Evolutionary conservation across 306 rosid species (phyloP).

Genomic region (Cajanus cajan): DNA sequence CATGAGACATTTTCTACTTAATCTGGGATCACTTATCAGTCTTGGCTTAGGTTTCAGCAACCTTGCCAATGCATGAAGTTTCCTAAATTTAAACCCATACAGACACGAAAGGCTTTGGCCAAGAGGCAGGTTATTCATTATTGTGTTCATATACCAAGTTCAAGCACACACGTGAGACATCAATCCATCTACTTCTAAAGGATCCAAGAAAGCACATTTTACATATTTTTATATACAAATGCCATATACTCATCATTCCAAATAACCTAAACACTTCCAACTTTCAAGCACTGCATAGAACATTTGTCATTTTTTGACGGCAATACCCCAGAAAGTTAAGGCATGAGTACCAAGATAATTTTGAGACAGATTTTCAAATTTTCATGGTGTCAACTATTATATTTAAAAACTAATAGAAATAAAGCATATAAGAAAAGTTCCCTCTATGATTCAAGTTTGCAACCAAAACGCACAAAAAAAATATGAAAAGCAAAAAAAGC

Average conservation of each 20-base stretch:
- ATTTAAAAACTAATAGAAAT: background rate
- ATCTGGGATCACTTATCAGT: background rate
- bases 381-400: background rate
- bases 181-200: background rate
- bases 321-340: background rate
- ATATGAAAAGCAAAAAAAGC: background rate
- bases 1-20: background rate
- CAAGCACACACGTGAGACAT: slow-evolving; percentile 6
- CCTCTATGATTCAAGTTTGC: background rate
- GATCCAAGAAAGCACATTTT: background rate
- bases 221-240: background rate
- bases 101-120: background rate
- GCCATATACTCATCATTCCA: slow-evolving; percentile 1
- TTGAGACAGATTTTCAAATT: background rate
- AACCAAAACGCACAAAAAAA: background rate
- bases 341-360: background rate
- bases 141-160: background rate
- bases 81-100: background rate
- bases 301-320: background rate
- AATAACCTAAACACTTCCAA: slow-evolving; percentile 7
- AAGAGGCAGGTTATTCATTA: background rate
- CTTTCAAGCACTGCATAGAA: slow-evolving; percentile 1
- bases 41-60: slow-evolving; percentile 1
- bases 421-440: background rate
- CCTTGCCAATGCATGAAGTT: slow-evolving; percentile 1